Conservation (phyloP, 2,329 filamentous ascomycete species). For the Cytospora piceae region DNA sequence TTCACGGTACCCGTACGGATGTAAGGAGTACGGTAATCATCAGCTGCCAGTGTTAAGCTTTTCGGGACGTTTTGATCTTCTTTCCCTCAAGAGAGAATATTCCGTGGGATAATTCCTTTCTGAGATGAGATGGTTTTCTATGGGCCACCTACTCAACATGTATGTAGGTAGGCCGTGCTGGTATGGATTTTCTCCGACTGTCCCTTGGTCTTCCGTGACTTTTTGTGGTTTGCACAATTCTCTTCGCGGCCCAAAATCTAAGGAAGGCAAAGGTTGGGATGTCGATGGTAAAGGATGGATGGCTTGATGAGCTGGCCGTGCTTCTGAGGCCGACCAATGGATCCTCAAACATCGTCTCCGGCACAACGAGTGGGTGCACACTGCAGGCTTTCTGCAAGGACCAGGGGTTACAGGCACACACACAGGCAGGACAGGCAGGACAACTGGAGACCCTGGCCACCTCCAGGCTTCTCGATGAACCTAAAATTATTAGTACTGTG, state of each 20-base stretch:
- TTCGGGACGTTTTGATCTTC: background rate
- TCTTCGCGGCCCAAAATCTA: slow-evolving; percentile 16
- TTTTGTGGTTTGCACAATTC: background rate
- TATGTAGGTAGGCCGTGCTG: background rate
- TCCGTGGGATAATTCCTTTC: too few species aligned
- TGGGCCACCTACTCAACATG: too few species aligned
- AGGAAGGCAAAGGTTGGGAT: slow-evolving; percentile 36
- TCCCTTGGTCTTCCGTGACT: background rate
- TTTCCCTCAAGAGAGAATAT: background rate
- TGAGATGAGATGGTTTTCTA: too few species aligned
- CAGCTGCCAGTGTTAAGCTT: background rate
- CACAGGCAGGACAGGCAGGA: slow-evolving; percentile 1
- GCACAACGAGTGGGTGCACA: slow-evolving; percentile 34
- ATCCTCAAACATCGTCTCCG: slow-evolving; percentile 33
- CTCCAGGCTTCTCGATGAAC: background rate
- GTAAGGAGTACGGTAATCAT: background rate
- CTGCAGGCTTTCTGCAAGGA: slow-evolving; percentile 24
- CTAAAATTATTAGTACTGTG: background rate
- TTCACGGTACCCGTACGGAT: background rate
- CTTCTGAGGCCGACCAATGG: slow-evolving; percentile 38
- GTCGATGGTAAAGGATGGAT: slow-evolving; percentile 36
- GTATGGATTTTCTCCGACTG: background rate
- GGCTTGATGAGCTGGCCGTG: slow-evolving; percentile 41
- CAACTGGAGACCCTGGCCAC: background rate
- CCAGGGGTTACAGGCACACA: slow-evolving; percentile 19